Evolutionary conservation across 2,329 filamentous ascomycete genomes (phyloP), one percentile per base, ranked within the genome.

Genomic region (Aureobasidium sp.): DNA sequence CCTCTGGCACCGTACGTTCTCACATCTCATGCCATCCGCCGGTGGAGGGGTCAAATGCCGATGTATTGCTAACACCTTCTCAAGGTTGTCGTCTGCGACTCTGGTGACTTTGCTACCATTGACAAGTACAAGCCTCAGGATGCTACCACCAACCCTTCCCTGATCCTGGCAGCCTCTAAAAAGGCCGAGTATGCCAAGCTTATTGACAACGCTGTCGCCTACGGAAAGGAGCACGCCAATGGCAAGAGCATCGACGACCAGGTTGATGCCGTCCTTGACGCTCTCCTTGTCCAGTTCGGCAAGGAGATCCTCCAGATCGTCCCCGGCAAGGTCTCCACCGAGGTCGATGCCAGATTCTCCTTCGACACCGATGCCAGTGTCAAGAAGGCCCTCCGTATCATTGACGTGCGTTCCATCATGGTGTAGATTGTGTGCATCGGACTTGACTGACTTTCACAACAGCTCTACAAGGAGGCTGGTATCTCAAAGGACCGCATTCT

Each of bases 41-140:
- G 20, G 47, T 52, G 51, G 55, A 51, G 50, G 55, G 55, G 53
- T 59, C 47, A 44, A 36, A 20, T 46, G 41, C 39, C 32, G 44
- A 59, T 41, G 43, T 52, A 57, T 34, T 43, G 47, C 66, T 64
- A 59, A 65, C 46, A 29, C 59, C 27, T 24, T 29, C 52, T 59
- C 48, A 74, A 94, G 91, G 89, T 90, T 68, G 94, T 97, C 75
- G 94, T 97, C 78, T 93, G 89, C 78, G 94, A 97, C 83, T 96
- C 93, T 79, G 94, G 92, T 87, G 88, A 81, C 74, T 78, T 79
- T 69, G 77, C 80, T 86, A 92, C 92, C 78, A 99, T 99, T 78
- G 92, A 84, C 83, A 97, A 97, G 84, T 99, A 99, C 87, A 96
- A 96, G 87, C 94, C 94, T 68, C 92, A 99, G 84, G 94, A 99